Evolutionary conservation across 441 rosid species (phyloP), one percentile per base, ranked within the genome.

Genomic region (Adansonia gregorii): DNA sequence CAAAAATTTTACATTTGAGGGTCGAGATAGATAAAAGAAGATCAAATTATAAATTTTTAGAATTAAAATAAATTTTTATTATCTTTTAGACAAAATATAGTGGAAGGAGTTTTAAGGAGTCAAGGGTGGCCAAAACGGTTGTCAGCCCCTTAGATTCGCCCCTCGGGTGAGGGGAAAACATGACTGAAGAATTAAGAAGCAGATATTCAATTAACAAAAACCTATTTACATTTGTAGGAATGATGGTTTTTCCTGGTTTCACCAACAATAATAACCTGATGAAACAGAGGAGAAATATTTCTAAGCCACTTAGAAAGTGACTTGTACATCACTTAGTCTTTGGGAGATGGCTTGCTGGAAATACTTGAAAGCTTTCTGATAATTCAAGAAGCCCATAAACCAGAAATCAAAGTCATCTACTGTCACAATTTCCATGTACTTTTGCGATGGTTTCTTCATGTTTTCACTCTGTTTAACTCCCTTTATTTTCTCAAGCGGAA

Each of bases 321-420:
- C 78, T 76, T 17, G 35, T 74, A 24, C 78, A 75, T 51, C 72
- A 6, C 74, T 52, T 17, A 74, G 58, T 15, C 55, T 73, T 60
- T 70, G 81, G 69, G 87, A 73, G 55, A 84, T 75, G 22, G 92
- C 88, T 51, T 78, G 89, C 76, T 83, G 84, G 70, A 92, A 89
- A 64, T 73, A 81, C 59, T 85, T 85, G 76, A 87, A 82, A 73
- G 93, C 88, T 78, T 88, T 93, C 66, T 83, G 86, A 80, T 89
- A 85, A 79, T 86, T 92, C 56, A 87, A 60, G 87, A 95, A 93
- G 1, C 95, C 98, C 98, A 93, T 89, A 76, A 95, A 91, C 98
- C 98, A 91, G 89, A 95, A 95, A 69, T 93, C 93, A 14, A 89
- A 91, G 51, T 78, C 59, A 76, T 94, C 98, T 3, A 87, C 86